Base-by-base conservation (phyloP, 2,329 filamentous ascomycete species). In the Talaromyces verruculosus region DNA sequence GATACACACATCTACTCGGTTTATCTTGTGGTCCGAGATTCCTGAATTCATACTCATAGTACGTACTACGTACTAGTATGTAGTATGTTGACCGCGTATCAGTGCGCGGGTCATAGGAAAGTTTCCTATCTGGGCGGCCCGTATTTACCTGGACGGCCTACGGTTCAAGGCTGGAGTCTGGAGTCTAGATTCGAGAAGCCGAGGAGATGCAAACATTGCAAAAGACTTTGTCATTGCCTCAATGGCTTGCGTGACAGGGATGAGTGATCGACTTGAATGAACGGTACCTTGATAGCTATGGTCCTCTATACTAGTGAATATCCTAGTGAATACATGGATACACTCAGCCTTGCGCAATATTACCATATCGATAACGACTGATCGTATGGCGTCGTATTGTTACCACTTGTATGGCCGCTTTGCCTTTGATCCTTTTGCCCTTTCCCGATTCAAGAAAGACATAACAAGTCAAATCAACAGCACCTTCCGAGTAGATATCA, bases 311-410 rank as follows among this genome's bases (percentile, higher is more conserved):
- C 49, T 33, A 33, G 25, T 53, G 6, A 25, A 45, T 19, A 61
- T 25, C 11, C 13, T 22, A 30, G n/a, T 47, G 25, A 25, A 3
- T 41, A 61, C 58, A 17, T 30, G 41, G 13, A 45, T 17, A 6
- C 8, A 11, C 25, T 22, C 61, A 63, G 61, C 35, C 61, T 63
- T 63, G 61, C 47, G 61, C 47, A 53, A 63, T 63, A 33, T 33
- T 55, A 28, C 61, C 47, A 55, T 51, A 51, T 63, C 47, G 45
- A 30, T 53, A 41, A 30, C 30, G 59, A 22, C 30, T 7, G 25
- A 53, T 53, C 47, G 25, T 17, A 30, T 17, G n/a, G 41, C n/a
- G 39, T 43, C 41, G 41, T n/a, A 41, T 22, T 45, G 19, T 47
- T 22, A 47, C 19, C 10, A 22, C 43, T 22, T 22, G 45, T 49